Base-by-base conservation (phyloP, 257 asterid genomes). In the Verbena officinalis region DNA sequence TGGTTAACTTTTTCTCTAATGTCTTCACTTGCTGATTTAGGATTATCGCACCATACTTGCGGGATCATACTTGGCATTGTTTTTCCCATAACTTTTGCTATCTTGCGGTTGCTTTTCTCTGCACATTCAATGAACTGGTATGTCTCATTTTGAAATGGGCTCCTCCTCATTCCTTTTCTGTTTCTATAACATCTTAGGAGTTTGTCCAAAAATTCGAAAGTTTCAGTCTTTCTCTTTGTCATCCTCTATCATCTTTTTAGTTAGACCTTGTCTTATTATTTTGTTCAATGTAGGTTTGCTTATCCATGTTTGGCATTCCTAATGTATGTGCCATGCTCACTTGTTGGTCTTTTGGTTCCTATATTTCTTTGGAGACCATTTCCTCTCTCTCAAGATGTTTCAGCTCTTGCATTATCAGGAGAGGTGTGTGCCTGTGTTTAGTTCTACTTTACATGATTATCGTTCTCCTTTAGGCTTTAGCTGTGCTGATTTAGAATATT, bases 81-180 rank as follows among this genome's bases (percentile, higher is more conserved):
- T 66, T 74, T 84, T 68, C 96, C 99, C 13, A 79, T 83, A 57
- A 40, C 68, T 43, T 81, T 90, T 74, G 82, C 97, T 61, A 73
- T 88, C 73, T 33, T 88, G 77, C 73, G 95, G 43, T 68, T 94
- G 83, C 73, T 86, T 19, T 88, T 94, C 67, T 54, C 88, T 19
- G 72, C 81, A 55, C 88, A 83, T 61, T 78, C 97, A 34, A 94
- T 94, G 99, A 82, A 84, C 82, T 94, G 99, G 99, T 94, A 74
- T 43, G n/a, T 67, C 20, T 53, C 20, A 39, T 42, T 5, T 38
- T 53, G 53, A 39, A 52, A 20, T 64, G 17, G 43, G 46, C 17
- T 48, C 54, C 11, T 48, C 48, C 50, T 56, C 20, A 13, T 36
- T 44, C 6, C 30, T 68, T 64, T 46, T 34, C 12, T 19, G 44